phyloP scores from a whole-genome alignment of 1,139 yeast species.

The Scheffersomyces insectosa region DNA sequence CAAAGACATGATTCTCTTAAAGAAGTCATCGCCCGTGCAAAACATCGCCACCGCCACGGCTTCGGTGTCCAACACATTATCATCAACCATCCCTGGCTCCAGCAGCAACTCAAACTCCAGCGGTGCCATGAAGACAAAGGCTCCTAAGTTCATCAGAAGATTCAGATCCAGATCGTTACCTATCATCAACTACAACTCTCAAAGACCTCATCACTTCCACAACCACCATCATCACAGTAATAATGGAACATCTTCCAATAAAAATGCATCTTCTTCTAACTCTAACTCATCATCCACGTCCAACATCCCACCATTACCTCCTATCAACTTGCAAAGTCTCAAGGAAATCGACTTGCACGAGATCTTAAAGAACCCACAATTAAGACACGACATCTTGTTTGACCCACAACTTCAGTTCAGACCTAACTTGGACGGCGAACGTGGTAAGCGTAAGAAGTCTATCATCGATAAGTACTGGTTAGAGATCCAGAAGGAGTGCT shows the following conservation, averaged over 20 bases:
- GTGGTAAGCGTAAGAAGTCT: conserved; percentile 76
- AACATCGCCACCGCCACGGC: conserved; percentile 4
- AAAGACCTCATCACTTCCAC: conserved; percentile 18
- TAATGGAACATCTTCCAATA: conserved; percentile 9
- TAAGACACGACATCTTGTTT: conserved; percentile 88
- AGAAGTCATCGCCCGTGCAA: conserved; percentile 12
- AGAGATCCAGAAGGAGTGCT: conserved; percentile 66
- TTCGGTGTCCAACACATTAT: conserved; percentile 6
- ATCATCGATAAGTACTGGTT: conserved; percentile 84
- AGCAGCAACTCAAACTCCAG: conserved; percentile 2
- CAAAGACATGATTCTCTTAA: conserved; percentile 3
- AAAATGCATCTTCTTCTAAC: conserved; percentile 7
- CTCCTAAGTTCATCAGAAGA: conserved; percentile 41
- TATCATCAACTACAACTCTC: conserved; percentile 37
- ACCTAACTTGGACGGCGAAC: conserved; percentile 88
- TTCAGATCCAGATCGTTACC: conserved; percentile 47
- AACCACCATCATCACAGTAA: conserved; percentile 13
- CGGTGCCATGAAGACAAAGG: conserved; percentile 21
- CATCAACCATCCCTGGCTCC: conserved; percentile 5
- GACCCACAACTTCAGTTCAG: conserved; percentile 92
- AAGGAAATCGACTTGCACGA: conserved; percentile 88
- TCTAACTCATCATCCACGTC: conserved; percentile 9
- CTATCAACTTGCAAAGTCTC: conserved; percentile 79
- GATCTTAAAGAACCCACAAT: conserved; percentile 86
- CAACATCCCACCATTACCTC: conserved; percentile 57